A percentile compares a stretch with the other conserved stretches of the same genome.
These are phyloP conservation scores for barrel medic (Medicago truncatula) DNA, from an alignment of 306 rosid genomes.

Conservation along the genomic window DNA sequence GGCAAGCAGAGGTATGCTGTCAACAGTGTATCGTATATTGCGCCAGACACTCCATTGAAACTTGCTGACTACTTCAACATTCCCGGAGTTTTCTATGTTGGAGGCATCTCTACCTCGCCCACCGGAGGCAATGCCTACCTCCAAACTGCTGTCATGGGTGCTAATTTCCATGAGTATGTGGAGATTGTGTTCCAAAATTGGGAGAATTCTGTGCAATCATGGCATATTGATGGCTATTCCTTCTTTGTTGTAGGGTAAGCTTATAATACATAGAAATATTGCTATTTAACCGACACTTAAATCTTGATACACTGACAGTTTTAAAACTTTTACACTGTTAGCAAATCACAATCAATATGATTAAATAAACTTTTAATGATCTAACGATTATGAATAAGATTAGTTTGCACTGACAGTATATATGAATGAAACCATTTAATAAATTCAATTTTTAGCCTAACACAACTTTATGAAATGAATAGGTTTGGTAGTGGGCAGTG, in stretches of 20 bases:
- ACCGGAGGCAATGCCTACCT: constrained; percentile 68
- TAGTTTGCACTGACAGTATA: no score
- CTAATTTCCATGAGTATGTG: constrained; percentile 76
- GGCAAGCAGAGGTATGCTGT: constrained; percentile 96
- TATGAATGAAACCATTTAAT: no score
- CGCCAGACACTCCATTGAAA: constrained; percentile 85
- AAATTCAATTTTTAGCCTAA: no score
- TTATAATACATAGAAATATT: not conserved
- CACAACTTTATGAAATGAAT: constrained; percentile 16
- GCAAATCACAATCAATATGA: not conserved
- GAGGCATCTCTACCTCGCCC: constrained; percentile 74
- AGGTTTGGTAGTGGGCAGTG: constrained; percentile 97
- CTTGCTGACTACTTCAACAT: constrained; percentile 87
- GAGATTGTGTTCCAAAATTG: constrained; percentile 97
- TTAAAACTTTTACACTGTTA: not conserved
- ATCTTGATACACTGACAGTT: not conserved
- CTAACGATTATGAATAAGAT: not conserved
- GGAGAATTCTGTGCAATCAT: constrained; percentile 85
- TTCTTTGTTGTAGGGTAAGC: constrained; percentile 93
- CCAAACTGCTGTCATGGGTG: constrained; percentile 86
- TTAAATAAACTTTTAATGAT: not conserved
- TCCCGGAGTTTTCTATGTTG: constrained; percentile 78
- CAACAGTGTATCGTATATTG: constrained; percentile 73
- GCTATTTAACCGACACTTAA: not conserved
- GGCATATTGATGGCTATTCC: constrained; percentile 92